Percentiles rank a stretch among this genome's conserved stretches.
These are phyloP conservation scores for Hsuehochloa calcarea DNA, from an alignment of 176 grass and related monocot genomes.

Conservation along the genomic window DNA sequence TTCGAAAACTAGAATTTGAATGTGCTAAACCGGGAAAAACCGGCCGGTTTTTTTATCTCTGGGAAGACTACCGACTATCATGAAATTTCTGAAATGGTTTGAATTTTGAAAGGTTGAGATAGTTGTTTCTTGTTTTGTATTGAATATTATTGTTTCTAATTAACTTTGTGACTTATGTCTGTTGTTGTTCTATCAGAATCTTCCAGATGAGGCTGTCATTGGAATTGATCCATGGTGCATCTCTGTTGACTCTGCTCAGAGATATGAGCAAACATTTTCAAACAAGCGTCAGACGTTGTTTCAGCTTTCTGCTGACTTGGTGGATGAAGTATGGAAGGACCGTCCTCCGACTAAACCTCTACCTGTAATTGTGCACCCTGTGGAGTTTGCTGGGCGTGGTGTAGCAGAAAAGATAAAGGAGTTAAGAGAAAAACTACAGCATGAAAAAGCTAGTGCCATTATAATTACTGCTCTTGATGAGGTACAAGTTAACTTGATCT, in stretches of 20 bases:
- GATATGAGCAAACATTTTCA: slow-evolving; percentile 73
- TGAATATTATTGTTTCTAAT: neutral
- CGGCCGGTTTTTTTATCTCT: too few relatives aligned
- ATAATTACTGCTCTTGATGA: slow-evolving; percentile 87
- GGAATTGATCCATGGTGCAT: slow-evolving; percentile 93
- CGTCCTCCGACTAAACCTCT: slow-evolving; percentile 50
- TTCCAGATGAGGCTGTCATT: slow-evolving; percentile 61
- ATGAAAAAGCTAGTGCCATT: slow-evolving; percentile 60
- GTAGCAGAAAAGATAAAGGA: slow-evolving; percentile 75
- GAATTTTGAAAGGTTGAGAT: neutral
- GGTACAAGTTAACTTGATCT: slow-evolving; percentile 42
- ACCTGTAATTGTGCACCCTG: slow-evolving; percentile 68
- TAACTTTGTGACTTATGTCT: slow-evolving; percentile 4
- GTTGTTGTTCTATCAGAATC: slow-evolving; percentile 57
- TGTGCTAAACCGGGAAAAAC: too few relatives aligned
- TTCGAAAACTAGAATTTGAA: too few relatives aligned
- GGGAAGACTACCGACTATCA: neutral
- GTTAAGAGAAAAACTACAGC: slow-evolving; percentile 63
- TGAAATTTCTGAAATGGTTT: neutral
- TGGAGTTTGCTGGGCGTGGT: slow-evolving; percentile 69
- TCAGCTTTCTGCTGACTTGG: slow-evolving; percentile 75
- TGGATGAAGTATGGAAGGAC: slow-evolving; percentile 89
- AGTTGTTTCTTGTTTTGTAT: neutral
- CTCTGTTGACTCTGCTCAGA: slow-evolving; percentile 67
- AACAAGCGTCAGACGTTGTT: slow-evolving; percentile 71